Conservation (phyloP, 768 basidiomycete genomes). For the Phallus indusiatus region DNA sequence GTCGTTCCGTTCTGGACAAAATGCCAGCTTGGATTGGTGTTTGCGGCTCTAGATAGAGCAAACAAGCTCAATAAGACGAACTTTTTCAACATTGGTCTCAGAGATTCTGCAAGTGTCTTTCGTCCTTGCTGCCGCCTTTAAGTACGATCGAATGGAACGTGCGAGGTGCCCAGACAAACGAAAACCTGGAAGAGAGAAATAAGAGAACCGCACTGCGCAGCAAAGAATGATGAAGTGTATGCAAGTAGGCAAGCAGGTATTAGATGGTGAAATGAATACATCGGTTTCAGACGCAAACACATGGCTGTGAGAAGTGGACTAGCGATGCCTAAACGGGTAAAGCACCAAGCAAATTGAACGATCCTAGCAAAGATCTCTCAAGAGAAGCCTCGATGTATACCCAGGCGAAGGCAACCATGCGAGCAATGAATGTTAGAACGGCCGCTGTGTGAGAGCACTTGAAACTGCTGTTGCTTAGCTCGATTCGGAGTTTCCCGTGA, state of each 20-base stretch:
- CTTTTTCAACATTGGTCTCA: neutral
- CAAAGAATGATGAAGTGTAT: neutral
- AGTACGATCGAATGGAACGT: neutral
- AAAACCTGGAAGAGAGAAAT: neutral
- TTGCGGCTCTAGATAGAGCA: neutral
- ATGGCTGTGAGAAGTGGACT: neutral
- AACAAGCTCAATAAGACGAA: neutral
- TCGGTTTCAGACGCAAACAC: no score
- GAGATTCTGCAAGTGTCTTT: neutral
- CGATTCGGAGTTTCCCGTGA: no score
- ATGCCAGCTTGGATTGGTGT: neutral
- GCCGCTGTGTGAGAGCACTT: no score
- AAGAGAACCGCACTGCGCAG: neutral
- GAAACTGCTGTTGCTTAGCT: no score
- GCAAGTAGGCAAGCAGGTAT: neutral
- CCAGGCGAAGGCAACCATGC: neutral
- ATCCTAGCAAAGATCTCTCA: neutral
- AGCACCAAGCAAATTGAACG: neutral
- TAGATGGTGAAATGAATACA: neutral
- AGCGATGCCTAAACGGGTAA: neutral
- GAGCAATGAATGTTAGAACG: neutral
- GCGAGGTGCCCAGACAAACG: neutral
- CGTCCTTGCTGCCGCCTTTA: neutral
- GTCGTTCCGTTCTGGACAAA: constrained; percentile 12
- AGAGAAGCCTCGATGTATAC: neutral